Percentiles rank a stretch among this genome's conserved stretches.
These are phyloP conservation scores for Neltuma alba DNA, from an alignment of 306 rosid species.

Conservation along the genomic window DNA sequence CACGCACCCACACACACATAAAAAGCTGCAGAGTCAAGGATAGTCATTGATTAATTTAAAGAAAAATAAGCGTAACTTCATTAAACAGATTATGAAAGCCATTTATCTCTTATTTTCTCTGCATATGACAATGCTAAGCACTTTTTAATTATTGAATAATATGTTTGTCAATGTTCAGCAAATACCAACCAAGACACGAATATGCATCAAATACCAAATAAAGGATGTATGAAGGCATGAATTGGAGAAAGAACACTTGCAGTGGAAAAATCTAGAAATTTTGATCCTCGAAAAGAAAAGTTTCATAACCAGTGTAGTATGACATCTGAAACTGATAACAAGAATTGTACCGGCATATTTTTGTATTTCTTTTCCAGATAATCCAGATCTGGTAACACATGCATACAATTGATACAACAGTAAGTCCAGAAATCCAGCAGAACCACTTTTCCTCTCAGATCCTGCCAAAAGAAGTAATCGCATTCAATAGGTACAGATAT, in stretches of 20 bases:
- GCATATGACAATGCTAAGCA: neutral
- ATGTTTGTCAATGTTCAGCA: neutral
- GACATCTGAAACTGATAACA: slow-evolving; percentile 33
- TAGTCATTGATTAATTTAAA: neutral
- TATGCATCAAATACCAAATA: neutral
- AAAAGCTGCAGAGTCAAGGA: neutral
- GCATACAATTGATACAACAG: slow-evolving; percentile 97
- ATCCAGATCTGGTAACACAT: slow-evolving; percentile 93
- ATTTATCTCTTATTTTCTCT: neutral
- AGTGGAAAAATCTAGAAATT: slow-evolving; percentile 9
- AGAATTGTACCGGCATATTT: slow-evolving; percentile 79
- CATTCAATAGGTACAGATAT: slow-evolving; percentile 26
- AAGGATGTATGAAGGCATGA: neutral
- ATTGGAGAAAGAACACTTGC: neutral
- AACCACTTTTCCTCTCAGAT: slow-evolving; percentile 92
- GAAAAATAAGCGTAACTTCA: neutral
- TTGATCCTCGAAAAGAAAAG: slow-evolving; percentile 9
- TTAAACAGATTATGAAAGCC: neutral
- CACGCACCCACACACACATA: too few relatives aligned
- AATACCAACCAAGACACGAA: neutral
- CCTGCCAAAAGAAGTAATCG: slow-evolving; percentile 62
- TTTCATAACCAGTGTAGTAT: slow-evolving; percentile 29
- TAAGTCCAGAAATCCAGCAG: slow-evolving; percentile 95
- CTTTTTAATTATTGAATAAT: neutral
- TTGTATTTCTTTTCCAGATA: slow-evolving; percentile 86